Conservation (phyloP, 495 filamentous ascomycete species). For the Penicillium roqueforti region DNA sequence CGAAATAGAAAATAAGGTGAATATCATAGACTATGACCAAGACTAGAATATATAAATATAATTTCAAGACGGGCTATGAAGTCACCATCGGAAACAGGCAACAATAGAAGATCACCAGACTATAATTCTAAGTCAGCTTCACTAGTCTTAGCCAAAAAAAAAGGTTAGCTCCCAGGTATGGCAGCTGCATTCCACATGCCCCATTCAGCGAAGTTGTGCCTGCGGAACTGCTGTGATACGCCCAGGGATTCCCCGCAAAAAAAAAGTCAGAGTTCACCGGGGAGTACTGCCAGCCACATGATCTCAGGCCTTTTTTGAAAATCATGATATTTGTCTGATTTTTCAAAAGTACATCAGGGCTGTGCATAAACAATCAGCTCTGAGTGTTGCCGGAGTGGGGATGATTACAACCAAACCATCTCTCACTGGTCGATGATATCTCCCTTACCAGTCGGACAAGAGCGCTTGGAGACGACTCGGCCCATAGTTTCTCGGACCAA, state of each 20-base stretch:
- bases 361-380: slow-evolving; percentile 10
- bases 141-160: slow-evolving; percentile 14
- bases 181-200: slow-evolving; percentile 28
- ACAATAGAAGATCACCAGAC: slow-evolving; percentile 6
- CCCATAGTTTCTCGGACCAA: neutral
- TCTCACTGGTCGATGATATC: neutral
- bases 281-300: slow-evolving; percentile 15
- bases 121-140: slow-evolving; percentile 15
- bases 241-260: slow-evolving; percentile 35
- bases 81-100: slow-evolving; percentile 15
- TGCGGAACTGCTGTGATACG: slow-evolving; percentile 27
- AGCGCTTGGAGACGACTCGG: neutral
- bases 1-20: slow-evolving; percentile 13
- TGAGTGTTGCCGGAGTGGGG: slow-evolving; percentile 1
- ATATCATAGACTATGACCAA: slow-evolving; percentile 9
- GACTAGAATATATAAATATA: slow-evolving; percentile 15
- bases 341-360: neutral
- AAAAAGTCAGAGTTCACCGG: slow-evolving; percentile 8
- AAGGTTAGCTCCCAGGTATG: slow-evolving; percentile 13
- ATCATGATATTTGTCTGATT: neutral
- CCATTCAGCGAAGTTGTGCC: slow-evolving; percentile 14
- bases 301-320: neutral
- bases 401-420: neutral
- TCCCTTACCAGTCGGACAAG: neutral
- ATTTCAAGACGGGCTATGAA: slow-evolving; percentile 8